Conservation (phyloP, 768 basidiomycete genomes). For the Lactarius sp. region DNA sequence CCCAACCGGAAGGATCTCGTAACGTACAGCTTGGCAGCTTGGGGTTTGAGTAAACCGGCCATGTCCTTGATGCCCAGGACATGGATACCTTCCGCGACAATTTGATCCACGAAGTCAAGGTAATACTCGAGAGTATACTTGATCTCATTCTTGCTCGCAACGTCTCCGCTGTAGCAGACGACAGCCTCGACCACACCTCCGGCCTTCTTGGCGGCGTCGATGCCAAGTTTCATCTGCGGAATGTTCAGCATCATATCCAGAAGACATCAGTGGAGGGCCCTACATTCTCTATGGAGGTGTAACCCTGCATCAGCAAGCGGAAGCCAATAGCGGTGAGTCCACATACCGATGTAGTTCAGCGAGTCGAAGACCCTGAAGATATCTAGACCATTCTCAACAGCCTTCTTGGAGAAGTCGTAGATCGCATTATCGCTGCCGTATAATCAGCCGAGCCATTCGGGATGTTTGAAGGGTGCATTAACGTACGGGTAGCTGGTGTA, state of each 20-base stretch:
- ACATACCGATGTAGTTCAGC: conserved; percentile 92
- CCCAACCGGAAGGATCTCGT: conserved; percentile 7
- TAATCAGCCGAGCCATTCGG: conserved; percentile 1
- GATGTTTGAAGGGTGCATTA: conserved; percentile 48
- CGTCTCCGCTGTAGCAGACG: conserved; percentile 97
- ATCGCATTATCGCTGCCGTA: conserved; percentile 86
- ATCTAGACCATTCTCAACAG: conserved; percentile 98
- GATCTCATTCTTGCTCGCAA: conserved; percentile 88
- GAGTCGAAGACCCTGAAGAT: conserved; percentile 99
- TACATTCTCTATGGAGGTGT: conserved; percentile 57
- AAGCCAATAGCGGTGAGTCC: background rate
- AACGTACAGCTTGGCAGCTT: conserved; percentile 83
- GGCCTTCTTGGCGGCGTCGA: conserved; percentile 99
- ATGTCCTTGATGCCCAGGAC: conserved; percentile 98
- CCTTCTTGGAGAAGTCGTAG: conserved; percentile 99
- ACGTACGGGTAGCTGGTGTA: conserved; percentile 96
- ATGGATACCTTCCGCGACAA: conserved; percentile 93
- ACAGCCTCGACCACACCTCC: conserved; percentile 97
- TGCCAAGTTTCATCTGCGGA: conserved; percentile 87
- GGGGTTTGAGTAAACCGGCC: conserved; percentile 94
- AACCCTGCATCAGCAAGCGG: conserved; percentile 5
- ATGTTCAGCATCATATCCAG: background rate
- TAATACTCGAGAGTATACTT: conserved; percentile 99
- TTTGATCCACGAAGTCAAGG: conserved; percentile 89
- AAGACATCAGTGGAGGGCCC: conserved; percentile 27